phyloP scores from a whole-genome alignment of 176 grass and related monocot species.

The Eremochloa ophiuroides region DNA sequence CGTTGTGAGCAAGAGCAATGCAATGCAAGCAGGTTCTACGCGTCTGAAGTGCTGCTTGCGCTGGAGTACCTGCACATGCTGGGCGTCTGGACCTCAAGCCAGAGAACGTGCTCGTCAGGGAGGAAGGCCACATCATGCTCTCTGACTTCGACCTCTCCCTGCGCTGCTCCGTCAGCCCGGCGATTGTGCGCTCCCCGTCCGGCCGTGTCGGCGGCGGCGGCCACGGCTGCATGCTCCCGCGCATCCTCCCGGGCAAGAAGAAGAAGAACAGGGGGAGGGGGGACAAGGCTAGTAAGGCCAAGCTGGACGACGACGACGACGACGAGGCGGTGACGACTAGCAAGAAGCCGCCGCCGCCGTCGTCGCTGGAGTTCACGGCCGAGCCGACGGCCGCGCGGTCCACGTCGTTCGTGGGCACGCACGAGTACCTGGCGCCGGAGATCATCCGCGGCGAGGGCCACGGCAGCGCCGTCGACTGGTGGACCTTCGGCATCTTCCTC shows the following conservation, averaged over 20 bases:
- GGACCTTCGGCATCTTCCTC: constrained; percentile 88
- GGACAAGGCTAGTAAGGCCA: neutral
- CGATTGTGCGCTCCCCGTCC: constrained; percentile 69
- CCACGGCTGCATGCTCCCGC: constrained; percentile 72
- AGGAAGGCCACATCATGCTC: constrained; percentile 92
- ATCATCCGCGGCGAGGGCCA: constrained; percentile 90
- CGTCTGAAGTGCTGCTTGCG: constrained; percentile 76
- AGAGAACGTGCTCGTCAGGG: constrained; percentile 77
- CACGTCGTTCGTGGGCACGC: constrained; percentile 91
- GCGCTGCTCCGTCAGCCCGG: constrained; percentile 76
- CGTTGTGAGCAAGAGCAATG: no score
- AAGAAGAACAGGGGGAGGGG: constrained; percentile 8
- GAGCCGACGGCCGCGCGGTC: constrained; percentile 76
- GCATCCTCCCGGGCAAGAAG: constrained; percentile 47
- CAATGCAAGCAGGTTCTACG: constrained; percentile 64
- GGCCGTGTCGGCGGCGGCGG: constrained; percentile 17
- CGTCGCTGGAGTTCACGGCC: constrained; percentile 69
- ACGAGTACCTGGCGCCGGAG: constrained; percentile 87
- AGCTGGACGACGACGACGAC: neutral
- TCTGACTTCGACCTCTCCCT: constrained; percentile 93
- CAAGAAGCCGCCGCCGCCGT: neutral
- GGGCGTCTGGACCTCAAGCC: constrained; percentile 84
- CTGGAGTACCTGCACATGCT: constrained; percentile 97
- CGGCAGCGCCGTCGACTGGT: constrained; percentile 94
- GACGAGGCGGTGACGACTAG: neutral